A percentile compares a stretch with the other conserved stretches of the same genome.
Evolutionary conservation across 2,329 filamentous ascomycete genomes (phyloP).

Genomic region (Diaporthe longicolla): DNA sequence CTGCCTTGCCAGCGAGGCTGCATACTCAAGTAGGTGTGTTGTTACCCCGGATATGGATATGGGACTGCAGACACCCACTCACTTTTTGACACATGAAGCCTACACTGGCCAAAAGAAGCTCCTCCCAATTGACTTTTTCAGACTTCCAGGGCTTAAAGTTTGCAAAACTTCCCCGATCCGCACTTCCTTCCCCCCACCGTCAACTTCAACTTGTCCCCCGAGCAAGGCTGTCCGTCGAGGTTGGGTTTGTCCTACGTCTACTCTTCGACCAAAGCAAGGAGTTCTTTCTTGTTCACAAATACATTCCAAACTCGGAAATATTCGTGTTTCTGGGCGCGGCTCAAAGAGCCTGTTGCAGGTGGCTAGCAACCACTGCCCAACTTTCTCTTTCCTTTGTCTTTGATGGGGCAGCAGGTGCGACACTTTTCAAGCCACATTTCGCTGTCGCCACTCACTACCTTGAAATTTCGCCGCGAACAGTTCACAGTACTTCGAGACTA

Average conservation of each 20-base stretch:
- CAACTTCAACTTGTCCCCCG: not conserved
- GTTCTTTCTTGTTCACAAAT: not conserved
- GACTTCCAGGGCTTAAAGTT: no score
- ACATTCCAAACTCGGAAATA: not conserved
- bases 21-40: no score
- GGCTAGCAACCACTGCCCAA: no score
- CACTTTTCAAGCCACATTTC: slow-evolving; percentile 5
- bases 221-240: not conserved
- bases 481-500: not conserved
- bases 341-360: slow-evolving; percentile 13
- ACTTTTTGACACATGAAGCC: not conserved
- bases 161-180: not conserved
- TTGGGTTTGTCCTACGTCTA: not conserved
- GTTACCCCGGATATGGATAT: no score
- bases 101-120: not conserved
- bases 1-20: no score
- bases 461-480: not conserved
- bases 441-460: not conserved
- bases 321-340: not conserved
- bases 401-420: not conserved
- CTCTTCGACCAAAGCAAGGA: not conserved
- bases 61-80: not conserved
- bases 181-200: not conserved
- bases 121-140: no score
- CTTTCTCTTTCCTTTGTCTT: not conserved